A percentile compares a stretch with the other conserved stretches of the same genome.
Evolutionary conservation across 78 protist species (phyloP).

Genomic region (Paulinella micropora): DNA sequence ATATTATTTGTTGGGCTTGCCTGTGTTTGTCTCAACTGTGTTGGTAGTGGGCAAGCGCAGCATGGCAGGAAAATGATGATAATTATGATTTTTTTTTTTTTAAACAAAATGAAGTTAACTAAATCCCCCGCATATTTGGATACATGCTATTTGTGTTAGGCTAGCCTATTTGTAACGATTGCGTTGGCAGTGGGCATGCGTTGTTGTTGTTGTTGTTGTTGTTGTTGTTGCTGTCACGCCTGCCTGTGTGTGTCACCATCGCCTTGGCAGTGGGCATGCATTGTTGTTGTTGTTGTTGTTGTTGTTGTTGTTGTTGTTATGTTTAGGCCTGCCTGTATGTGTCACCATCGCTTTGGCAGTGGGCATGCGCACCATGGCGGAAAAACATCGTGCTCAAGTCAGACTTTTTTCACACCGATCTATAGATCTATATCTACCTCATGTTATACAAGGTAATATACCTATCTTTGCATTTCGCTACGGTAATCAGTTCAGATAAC

Average conservation of each 20-base stretch:
- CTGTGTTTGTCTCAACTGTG: background rate
- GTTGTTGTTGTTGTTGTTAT: background rate
- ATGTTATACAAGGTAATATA: too few relatives aligned
- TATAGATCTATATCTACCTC: too few relatives aligned
- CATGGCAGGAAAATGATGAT: background rate
- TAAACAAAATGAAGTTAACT: too few relatives aligned
- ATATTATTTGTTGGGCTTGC: background rate
- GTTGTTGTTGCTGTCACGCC: too few relatives aligned
- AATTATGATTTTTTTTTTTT: too few relatives aligned
- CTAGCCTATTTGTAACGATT: too few relatives aligned
- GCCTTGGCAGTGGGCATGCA: background rate
- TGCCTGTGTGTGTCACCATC: background rate
- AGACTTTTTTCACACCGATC: background rate
- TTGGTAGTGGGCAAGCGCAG: background rate
- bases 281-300: too few relatives aligned
- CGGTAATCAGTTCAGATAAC: too few relatives aligned
- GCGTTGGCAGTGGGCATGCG: background rate
- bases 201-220: too few relatives aligned
- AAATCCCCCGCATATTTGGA: too few relatives aligned
- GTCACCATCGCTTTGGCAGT: background rate
- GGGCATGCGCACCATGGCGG: background rate
- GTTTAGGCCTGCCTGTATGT: background rate
- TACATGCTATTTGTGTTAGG: too few relatives aligned
- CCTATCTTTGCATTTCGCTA: too few relatives aligned
- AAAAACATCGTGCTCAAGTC: background rate